Evolutionary conservation across 2,329 filamentous ascomycete species (phyloP), one percentile per base, ranked within the genome.

Genomic region (Mariannaea sp.): DNA sequence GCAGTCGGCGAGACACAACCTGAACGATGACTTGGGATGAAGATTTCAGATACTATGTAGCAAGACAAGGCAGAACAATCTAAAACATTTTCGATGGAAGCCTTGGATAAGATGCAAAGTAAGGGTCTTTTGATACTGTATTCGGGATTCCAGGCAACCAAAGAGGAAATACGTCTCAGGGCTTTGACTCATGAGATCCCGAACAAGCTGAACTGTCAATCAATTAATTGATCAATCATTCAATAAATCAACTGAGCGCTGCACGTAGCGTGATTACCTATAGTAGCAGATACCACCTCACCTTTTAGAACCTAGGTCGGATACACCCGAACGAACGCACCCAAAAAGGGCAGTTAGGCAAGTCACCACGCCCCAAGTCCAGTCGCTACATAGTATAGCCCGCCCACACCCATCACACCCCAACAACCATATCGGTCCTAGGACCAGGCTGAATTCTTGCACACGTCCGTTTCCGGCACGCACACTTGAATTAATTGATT

Each of bases 1-100:
- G 20, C 45, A 39, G 38, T 36, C 48, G 48, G 49, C 33, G 48
- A 41, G 59, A 64, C 51, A 56, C 57, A 62, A 60, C 59, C 61
- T 62, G 61, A 64, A 59, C 39, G 24, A 22, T 24, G 35, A 35
- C 39, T n/a, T n/a, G 36, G 32, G 33, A 38, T 33, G 33, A 10
- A 27, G 27, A 13, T 12, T 13, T 24, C 5, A 24, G 22, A 24
- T n/a, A n/a, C n/a, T n/a, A n/a, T n/a, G 22, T 24, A 24, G 17
- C 14, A 39, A 50, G 42, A 41, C 51, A 27, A 30, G 39, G 46
- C 46, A 46, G 35, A 42, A 38, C 30, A 35, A 40, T 19, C 27
- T 24, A 39, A 38, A 44, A 49, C 53, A 27, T 35, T 24, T 12
- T n/a, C 36, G 24, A 35, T 7, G 30, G 14, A 36, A 36, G 10